Conservation (phyloP, 1,139 yeast species). For the Hemisphaericaspora subhashii region DNA sequence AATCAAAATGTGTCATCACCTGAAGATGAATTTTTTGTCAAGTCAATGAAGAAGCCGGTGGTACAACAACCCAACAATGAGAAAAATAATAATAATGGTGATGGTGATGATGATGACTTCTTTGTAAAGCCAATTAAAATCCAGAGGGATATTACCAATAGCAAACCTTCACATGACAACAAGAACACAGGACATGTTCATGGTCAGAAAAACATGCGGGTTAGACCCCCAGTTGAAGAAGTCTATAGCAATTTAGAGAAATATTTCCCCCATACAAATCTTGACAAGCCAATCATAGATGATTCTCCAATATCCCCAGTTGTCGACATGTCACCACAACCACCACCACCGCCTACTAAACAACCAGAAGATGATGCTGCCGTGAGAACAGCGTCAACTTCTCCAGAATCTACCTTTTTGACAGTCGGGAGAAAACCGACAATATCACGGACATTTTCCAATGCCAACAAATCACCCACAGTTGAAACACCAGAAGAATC, state of each 20-base stretch:
- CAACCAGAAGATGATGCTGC: conserved; percentile 7
- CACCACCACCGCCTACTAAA: background rate
- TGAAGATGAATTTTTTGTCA: conserved; percentile 64
- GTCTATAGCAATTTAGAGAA: conserved; percentile 87
- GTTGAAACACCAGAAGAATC: conserved; percentile 16
- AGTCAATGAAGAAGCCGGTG: conserved; percentile 42
- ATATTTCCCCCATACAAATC: conserved; percentile 89
- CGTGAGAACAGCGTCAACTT: background rate
- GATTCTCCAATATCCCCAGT: conserved; percentile 67
- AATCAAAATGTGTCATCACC: no score
- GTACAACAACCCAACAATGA: conserved; percentile 3
- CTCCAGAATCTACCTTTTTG: conserved; percentile 9
- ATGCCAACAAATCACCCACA: conserved; percentile 46
- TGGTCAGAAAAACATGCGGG: conserved; percentile 34
- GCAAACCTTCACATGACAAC: background rate
- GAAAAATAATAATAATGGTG: conserved; percentile 9
- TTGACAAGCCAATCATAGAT: conserved; percentile 89
- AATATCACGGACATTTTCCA: conserved; percentile 49
- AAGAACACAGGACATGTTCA: no score
- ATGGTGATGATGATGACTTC: conserved; percentile 30
- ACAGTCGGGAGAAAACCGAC: conserved; percentile 28
- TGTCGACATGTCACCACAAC: background rate
- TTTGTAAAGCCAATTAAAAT: conserved; percentile 28
- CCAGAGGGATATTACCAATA: background rate
- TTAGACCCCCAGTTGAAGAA: conserved; percentile 94